Evolutionary conservation across 257 asterid species (phyloP).

Genomic region (Jacaranda copaia): DNA sequence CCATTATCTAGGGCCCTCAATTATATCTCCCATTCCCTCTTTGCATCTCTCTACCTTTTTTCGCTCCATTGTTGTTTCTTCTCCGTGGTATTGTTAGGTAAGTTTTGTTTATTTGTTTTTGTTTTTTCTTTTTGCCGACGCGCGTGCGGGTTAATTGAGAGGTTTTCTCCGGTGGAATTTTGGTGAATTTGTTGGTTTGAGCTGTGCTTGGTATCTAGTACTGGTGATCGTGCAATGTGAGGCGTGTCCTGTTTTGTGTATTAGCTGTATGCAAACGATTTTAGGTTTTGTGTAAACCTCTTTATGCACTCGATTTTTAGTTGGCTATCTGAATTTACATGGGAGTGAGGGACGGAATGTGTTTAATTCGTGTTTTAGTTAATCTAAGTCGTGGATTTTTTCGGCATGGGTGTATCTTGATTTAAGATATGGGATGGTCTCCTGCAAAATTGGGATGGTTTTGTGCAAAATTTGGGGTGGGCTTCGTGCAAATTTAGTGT

Average conservation of each 20-base stretch:
- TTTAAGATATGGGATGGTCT: background rate
- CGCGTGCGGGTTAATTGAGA: conserved; percentile 26
- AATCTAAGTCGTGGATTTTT: background rate
- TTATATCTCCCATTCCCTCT: conserved; percentile 17
- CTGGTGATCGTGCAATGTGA: conserved; percentile 41
- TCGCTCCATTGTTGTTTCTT: conserved; percentile 17
- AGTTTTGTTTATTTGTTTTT: conserved; percentile 28
- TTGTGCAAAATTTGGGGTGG: no score
- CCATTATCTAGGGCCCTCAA: conserved; percentile 42
- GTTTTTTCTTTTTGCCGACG: background rate
- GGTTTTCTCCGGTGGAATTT: conserved; percentile 12
- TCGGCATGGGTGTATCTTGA: conserved; percentile 18
- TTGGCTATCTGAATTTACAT: background rate
- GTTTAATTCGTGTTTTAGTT: conserved; percentile 27
- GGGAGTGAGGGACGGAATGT: conserved; percentile 34
- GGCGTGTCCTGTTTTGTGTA: conserved; percentile 20
- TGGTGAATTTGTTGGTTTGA: conserved; percentile 30
- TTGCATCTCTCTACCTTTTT: conserved; percentile 15
- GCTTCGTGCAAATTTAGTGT: background rate
- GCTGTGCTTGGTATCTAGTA: conserved; percentile 36
- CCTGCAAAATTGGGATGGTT: no score
- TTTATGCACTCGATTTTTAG: background rate
- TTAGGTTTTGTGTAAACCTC: background rate
- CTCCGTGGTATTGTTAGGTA: conserved; percentile 40
- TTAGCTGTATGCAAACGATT: background rate